Evolutionary conservation across 2,329 filamentous ascomycete genomes (phyloP), one percentile per base, ranked within the genome.

Genomic region (Botrytis tulipae): DNA sequence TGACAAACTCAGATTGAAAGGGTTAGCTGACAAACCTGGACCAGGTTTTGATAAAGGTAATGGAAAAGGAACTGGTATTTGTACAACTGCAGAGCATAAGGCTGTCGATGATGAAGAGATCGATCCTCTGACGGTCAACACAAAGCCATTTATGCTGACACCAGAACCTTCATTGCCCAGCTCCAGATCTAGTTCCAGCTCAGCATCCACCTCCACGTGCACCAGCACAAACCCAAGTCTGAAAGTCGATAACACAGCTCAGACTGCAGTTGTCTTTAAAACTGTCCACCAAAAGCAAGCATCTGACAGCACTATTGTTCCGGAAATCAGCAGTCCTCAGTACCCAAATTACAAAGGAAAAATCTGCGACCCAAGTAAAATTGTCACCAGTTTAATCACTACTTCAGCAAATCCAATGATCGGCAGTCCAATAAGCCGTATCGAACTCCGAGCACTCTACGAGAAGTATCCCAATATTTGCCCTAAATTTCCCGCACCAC

Each of bases 401-500:
- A 20, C 48, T 25, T 12, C 18, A 20, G 18, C 18, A 42, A 22
- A 29, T 0, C 4, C 63, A 37, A 10, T 18, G 6, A 37, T 60
- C 9, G 16, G 8, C 48, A 46, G 46, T 22, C 70, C 70, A n/a
- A 46, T 29, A 62, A 60, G 8, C 54, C 35, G 61, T 18, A 44
- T 48, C 14, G 60, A 63, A n/a, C 70, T 66, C 12, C n/a, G 60
- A 66, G 46, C 46, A 32, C 48, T 69, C 35, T 69, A 59, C 61
- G 62, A 68, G 18, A 60, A 35, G 60, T 66, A 42, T 32, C 59
- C 70, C 22, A 22, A 67, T 16, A 60, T 72, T 29, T 67, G 61
- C 20, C 70, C 70, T 5, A 72, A 40, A 12, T n/a, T 66, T 29
- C 29, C 57, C 4, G 68, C 59, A 20, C 25, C 59, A 9, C 29